Conservation (phyloP, 2,329 filamentous ascomycete genomes). For the Ophiostoma perfectum region DNA sequence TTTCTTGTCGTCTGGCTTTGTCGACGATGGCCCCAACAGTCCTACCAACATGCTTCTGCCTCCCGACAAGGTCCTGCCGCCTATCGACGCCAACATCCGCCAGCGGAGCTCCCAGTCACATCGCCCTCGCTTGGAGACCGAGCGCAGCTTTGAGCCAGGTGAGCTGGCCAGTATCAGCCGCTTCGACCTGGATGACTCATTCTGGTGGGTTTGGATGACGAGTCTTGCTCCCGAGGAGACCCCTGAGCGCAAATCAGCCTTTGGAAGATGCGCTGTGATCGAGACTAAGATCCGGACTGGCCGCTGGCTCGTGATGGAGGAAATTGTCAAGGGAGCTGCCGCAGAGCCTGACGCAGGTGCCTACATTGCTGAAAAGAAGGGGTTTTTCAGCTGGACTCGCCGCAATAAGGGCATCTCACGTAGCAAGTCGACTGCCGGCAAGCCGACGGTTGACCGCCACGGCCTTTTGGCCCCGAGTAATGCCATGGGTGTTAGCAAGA, state of each 20-base stretch:
- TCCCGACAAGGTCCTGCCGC: conserved; percentile 84
- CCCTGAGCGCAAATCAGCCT: conserved; percentile 77
- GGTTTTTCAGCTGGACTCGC: conserved; percentile 81
- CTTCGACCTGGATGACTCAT: conserved; percentile 86
- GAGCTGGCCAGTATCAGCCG: conserved; percentile 88
- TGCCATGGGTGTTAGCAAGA: conserved; percentile 59
- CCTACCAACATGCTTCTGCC: conserved; percentile 71
- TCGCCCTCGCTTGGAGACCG: conserved; percentile 62
- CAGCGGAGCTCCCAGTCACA: conserved; percentile 86
- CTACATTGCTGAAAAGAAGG: conserved; percentile 93
- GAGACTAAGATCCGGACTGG: conserved; percentile 79
- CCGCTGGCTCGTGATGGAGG: conserved; percentile 91
- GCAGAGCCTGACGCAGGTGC: conserved; percentile 77
- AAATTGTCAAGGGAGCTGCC: conserved; percentile 89
- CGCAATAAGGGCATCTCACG: conserved; percentile 59
- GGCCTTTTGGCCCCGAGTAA: conserved; percentile 39
- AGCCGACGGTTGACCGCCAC: conserved; percentile 49
- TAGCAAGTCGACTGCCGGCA: conserved; percentile 61
- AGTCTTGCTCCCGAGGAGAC: conserved; percentile 91
- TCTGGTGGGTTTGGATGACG: conserved; percentile 99
- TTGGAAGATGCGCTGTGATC: conserved; percentile 86
- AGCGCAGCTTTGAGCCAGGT: conserved; percentile 71
- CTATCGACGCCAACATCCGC: conserved; percentile 65
- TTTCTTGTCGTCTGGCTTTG: conserved; percentile 89
- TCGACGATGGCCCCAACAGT: conserved; percentile 63